These are phyloP conservation scores for Nannochloropsis granulata DNA, from an alignment of 108 stramenopile genomes.

Conservation along the genomic window DNA sequence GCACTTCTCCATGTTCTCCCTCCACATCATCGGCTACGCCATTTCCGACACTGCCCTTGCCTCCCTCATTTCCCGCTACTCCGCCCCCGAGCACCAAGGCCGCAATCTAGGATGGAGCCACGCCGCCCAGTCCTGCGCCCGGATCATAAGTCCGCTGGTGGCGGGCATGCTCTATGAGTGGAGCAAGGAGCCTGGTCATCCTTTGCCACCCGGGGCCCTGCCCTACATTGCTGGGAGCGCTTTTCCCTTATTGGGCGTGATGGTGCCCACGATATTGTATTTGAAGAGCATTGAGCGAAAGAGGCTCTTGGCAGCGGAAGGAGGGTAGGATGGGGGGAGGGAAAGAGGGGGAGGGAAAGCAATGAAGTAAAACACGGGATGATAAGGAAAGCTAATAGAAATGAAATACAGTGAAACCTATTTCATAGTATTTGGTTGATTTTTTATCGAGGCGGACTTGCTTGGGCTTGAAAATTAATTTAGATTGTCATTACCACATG, in stretches of 20 bases:
- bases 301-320: background rate
- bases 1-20: constrained; percentile 26
- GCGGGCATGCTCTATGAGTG: constrained; percentile 30
- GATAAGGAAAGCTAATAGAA: too few relatives aligned
- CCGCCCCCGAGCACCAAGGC: constrained; percentile 23
- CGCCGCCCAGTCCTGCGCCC: constrained; percentile 31
- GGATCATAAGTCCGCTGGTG: constrained; percentile 23
- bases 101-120: constrained; percentile 30
- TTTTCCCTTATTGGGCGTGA: constrained; percentile 14
- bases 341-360: too few relatives aligned
- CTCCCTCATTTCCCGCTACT: constrained; percentile 28
- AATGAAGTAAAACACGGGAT: too few relatives aligned
- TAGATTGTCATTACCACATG: too few relatives aligned
- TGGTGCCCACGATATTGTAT: constrained; percentile 22
- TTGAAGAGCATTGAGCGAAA: constrained; percentile 17
- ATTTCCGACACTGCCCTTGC: constrained; percentile 36
- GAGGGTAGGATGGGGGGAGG: background rate
- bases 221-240: constrained; percentile 20
- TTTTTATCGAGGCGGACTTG: too few relatives aligned
- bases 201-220: constrained; percentile 31
- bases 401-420: too few relatives aligned
- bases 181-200: constrained; percentile 2
- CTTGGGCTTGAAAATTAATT: too few relatives aligned
- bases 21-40: constrained; percentile 36
- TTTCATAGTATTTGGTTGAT: too few relatives aligned